Evolutionary conservation across 257 asterid genomes (phyloP).

Genomic region (Nemophila menziesii): DNA sequence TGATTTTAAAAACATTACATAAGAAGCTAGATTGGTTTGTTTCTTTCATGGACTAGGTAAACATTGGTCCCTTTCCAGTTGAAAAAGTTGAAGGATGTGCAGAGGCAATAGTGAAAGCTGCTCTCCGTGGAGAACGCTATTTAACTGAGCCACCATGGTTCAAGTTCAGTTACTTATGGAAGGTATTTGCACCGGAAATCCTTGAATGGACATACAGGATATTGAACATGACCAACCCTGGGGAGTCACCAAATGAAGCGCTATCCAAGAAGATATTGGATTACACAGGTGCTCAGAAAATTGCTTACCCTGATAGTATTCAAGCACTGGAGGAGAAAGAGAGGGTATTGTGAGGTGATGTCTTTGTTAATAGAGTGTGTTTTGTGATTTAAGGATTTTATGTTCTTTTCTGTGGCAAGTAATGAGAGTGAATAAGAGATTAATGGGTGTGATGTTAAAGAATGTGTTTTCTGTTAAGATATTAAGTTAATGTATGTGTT

Average conservation of each 20-base stretch:
- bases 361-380: no score
- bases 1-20: no score
- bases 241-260: constrained; percentile 6
- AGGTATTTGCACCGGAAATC: constrained; percentile 20
- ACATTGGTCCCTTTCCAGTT: constrained; percentile 15
- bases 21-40: no score
- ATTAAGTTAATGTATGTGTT: no score
- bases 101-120: constrained; percentile 18
- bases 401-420: no score
- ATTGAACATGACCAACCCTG: constrained; percentile 7
- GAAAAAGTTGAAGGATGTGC: constrained; percentile 15
- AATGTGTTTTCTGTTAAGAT: no score
- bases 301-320: constrained; percentile 20
- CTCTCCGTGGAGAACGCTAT: constrained; percentile 23
- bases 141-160: constrained; percentile 30
- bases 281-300: constrained; percentile 11
- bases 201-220: constrained; percentile 16
- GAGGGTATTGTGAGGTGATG: no score
- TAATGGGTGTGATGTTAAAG: no score
- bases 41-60: constrained; percentile 10
- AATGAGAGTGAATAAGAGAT: no score
- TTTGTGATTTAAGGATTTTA: no score
- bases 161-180: constrained; percentile 21
- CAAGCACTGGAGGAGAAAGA: constrained; percentile 1
- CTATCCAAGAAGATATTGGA: constrained; percentile 22